These are phyloP conservation scores for Coniferiporia weirii DNA, from an alignment of 1,284 basidiomycete genomes.

Conservation along the genomic window DNA sequence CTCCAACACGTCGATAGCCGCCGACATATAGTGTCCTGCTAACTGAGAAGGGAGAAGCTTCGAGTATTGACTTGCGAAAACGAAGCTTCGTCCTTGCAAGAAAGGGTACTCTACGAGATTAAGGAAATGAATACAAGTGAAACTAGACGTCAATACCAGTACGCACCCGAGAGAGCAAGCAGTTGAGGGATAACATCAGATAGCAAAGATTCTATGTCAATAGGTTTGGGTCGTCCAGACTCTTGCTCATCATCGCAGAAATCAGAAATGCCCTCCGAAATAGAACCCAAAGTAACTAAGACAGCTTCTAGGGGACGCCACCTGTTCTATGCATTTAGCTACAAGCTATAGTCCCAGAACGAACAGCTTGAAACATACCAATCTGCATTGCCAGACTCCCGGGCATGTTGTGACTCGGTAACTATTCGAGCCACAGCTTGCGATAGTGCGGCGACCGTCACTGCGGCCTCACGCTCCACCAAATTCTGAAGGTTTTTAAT, in stretches of 20 bases:
- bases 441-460: slow-evolving; percentile 56
- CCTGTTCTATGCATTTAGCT: slow-evolving; percentile 37
- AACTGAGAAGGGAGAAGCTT: slow-evolving; percentile 66
- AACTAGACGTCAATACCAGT: neutral
- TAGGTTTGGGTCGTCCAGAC: slow-evolving; percentile 54
- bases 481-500: slow-evolving; percentile 47
- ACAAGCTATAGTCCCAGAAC: neutral
- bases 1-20: slow-evolving; percentile 84
- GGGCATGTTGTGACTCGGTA: slow-evolving; percentile 46
- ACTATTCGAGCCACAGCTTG: slow-evolving; percentile 52
- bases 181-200: slow-evolving; percentile 75
- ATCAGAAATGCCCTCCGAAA: slow-evolving; percentile 73
- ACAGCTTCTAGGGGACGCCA: slow-evolving; percentile 87
- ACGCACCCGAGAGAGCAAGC: slow-evolving; percentile 57
- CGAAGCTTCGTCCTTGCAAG: slow-evolving; percentile 90
- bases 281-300: slow-evolving; percentile 80
- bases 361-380: slow-evolving; percentile 39
- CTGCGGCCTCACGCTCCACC: slow-evolving; percentile 59
- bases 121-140: neutral
- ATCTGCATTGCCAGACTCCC: slow-evolving; percentile 44
- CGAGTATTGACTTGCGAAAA: slow-evolving; percentile 90
- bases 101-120: slow-evolving; percentile 67
- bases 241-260: slow-evolving; percentile 71
- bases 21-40: slow-evolving; percentile 80
- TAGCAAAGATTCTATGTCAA: slow-evolving; percentile 77